Evolutionary conservation across 2,329 filamentous ascomycete genomes (phyloP).

Genomic region (Zymoseptoria tritici): DNA sequence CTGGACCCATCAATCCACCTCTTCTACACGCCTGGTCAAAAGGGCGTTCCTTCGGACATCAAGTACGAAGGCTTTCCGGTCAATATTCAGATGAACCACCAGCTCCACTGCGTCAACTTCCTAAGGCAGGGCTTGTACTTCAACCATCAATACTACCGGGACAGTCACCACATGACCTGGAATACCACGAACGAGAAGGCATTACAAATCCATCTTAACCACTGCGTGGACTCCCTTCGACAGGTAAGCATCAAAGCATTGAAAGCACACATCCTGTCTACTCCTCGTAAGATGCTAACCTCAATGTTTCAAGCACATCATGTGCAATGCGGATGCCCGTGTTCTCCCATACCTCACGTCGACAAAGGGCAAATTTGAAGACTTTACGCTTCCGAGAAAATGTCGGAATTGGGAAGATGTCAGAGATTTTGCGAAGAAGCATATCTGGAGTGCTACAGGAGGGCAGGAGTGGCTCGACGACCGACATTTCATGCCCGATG

Average conservation of each 20-base stretch:
- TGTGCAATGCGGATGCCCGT: background rate
- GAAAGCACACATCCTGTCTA: too few species aligned
- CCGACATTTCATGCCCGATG: background rate
- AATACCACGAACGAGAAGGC: background rate
- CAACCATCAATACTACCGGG: constrained; percentile 1
- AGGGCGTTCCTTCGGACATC: background rate
- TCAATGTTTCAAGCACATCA: background rate
- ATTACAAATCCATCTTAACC: background rate
- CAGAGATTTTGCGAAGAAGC: background rate
- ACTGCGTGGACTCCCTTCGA: background rate
- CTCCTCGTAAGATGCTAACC: background rate
- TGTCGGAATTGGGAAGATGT: background rate
- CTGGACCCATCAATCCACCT: background rate
- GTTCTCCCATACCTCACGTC: background rate
- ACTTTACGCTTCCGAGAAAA: background rate
- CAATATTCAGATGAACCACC: background rate
- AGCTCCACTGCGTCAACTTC: constrained; percentile 1
- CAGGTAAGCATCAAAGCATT: background rate
- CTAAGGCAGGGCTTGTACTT: background rate
- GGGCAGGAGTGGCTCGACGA: background rate
- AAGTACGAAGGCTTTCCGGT: background rate
- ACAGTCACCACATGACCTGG: background rate
- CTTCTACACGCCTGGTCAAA: background rate
- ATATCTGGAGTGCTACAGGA: background rate
- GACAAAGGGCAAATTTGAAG: background rate